Conservation (phyloP, 305 asterid genomes). For the Ajuga reptans region DNA sequence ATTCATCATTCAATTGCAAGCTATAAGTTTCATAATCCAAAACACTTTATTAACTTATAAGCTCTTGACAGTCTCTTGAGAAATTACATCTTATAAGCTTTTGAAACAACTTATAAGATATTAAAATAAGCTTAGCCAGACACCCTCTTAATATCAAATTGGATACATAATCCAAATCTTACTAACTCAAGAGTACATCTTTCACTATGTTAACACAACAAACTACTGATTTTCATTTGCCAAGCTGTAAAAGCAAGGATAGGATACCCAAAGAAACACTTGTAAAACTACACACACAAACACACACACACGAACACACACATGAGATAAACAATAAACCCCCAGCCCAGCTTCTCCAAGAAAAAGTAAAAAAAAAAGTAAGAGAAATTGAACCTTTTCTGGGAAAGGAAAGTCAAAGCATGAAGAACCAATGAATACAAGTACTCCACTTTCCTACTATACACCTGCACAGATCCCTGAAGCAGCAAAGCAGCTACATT, state of each 20-base stretch:
- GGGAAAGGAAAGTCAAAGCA: slow-evolving; percentile 82
- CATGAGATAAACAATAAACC: background rate
- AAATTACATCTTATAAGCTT: no score
- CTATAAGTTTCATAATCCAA: no score
- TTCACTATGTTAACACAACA: background rate
- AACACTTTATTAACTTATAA: no score
- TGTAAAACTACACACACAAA: background rate
- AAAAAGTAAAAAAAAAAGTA: background rate
- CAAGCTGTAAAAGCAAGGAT: background rate
- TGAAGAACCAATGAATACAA: slow-evolving; percentile 77
- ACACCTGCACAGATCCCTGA: slow-evolving; percentile 96
- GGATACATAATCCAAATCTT: background rate
- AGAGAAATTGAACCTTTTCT: slow-evolving; percentile 53
- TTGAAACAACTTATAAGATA: no score
- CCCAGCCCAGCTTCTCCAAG: no score
- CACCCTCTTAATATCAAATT: no score
- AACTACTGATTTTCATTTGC: background rate
- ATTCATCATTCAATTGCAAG: no score
- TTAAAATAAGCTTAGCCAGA: no score
- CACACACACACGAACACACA: background rate
- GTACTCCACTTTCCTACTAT: slow-evolving; percentile 92
- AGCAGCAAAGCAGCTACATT: slow-evolving; percentile 92
- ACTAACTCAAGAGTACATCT: background rate
- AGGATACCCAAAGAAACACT: background rate
- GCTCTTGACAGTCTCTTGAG: no score